Evolutionary conservation across 352 stramenopile genomes (phyloP), one percentile per base, ranked within the genome.

Genomic region (Pythium rhizo-oryzae): DNA sequence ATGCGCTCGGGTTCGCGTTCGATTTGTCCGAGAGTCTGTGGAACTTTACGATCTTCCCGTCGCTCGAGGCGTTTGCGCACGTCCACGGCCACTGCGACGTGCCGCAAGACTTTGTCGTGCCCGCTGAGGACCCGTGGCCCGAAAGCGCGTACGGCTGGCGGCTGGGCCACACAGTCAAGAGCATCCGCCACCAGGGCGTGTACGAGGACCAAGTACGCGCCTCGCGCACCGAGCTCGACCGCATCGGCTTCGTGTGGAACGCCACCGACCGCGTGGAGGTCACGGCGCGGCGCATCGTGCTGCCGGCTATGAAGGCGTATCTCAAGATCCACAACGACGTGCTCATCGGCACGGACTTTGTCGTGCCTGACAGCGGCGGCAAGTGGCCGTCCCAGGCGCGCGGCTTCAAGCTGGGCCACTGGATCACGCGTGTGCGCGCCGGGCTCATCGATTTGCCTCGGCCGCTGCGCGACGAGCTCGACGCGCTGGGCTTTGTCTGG

Each of bases 241-340:
- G 72, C 16, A 67, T 98, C 24, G 93, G 92, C n/a, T 99, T 99
- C 71, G 78, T 97, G 30, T 99, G 96, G 96, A 95, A 90, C 59
- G 79, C 84, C 35, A 67, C 85, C 67, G 77, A 93, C 37, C 82
- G 84, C 0, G 35, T 92, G 1, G 78, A 87, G 47, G 82, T 82
- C 56, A 88, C 74, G 2, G 72, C 92, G 39, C 76, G 78, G 0
- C 60, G 71, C 3, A 76, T 87, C 7, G 78, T 94, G 37, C 63
- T 92, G 12, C 86, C 86, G 8, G 82, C 83, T 23, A 73, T 94
- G 55, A 66, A 56, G 1, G 82, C 75, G 41, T 91, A 89, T 46
- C 59, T 62, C 23, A 67, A 75, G 24, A 65, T 87, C 15, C 74
- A 91, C 51, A 77, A 77, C 46, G 69, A 78, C 44, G 67, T 82